phyloP scores from a whole-genome alignment of 2,329 filamentous ascomycete genomes.

The Cercospora sp. region DNA sequence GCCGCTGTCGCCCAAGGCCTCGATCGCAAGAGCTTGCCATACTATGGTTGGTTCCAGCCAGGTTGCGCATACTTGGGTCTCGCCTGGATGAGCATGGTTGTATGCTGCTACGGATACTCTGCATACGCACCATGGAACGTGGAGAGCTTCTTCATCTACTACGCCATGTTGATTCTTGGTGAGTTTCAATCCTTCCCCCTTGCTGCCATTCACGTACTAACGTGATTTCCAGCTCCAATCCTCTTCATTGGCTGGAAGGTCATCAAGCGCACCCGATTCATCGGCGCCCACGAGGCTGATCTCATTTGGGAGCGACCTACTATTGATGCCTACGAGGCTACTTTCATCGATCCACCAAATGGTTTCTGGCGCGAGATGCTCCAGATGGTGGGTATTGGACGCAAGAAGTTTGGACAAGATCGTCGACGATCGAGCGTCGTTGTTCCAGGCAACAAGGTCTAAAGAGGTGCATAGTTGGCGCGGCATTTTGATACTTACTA shows the following conservation, averaged over 20 bases:
- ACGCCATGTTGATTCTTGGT: slow-evolving; percentile 57
- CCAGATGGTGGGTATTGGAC: slow-evolving; percentile 45
- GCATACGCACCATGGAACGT: slow-evolving; percentile 47
- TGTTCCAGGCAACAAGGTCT: not conserved
- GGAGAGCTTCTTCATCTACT: slow-evolving; percentile 51
- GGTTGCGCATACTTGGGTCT: slow-evolving; percentile 49
- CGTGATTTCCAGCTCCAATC: slow-evolving; percentile 49
- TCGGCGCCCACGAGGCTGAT: slow-evolving; percentile 57
- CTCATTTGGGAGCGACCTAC: slow-evolving; percentile 62
- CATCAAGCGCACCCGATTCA: slow-evolving; percentile 59
- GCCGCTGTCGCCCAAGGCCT: slow-evolving; percentile 53
- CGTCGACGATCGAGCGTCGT: slow-evolving; percentile 18
- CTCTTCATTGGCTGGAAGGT: slow-evolving; percentile 65
- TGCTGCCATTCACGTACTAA: slow-evolving; percentile 6
- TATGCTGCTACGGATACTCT: slow-evolving; percentile 57
- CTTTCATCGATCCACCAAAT: slow-evolving; percentile 51
- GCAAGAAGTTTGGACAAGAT: slow-evolving; percentile 20
- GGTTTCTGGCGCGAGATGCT: slow-evolving; percentile 59
- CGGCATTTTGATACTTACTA: not conserved
- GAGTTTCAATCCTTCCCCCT: not conserved
- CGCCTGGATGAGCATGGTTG: slow-evolving; percentile 36
- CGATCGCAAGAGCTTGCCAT: slow-evolving; percentile 56
- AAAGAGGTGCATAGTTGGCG: not conserved
- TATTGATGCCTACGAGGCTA: slow-evolving; percentile 60
- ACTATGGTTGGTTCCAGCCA: slow-evolving; percentile 57